phyloP scores from a whole-genome alignment of 441 rosid species.

The Erodium texanum region DNA sequence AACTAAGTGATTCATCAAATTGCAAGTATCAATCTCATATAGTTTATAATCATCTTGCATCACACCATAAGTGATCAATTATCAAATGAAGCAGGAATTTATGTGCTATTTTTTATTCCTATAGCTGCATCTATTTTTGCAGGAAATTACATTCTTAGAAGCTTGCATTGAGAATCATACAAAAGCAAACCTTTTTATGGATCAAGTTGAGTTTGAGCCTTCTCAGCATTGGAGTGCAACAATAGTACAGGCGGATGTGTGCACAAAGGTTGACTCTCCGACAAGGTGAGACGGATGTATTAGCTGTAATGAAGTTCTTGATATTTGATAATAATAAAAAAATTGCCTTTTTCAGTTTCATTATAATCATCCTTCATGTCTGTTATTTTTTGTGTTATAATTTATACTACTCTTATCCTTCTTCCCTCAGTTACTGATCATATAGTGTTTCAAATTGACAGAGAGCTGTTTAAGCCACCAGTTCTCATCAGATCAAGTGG shows the following conservation, averaged over 20 bases:
- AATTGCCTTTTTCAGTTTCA: not conserved
- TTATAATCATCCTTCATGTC: not conserved
- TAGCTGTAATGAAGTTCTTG: not conserved
- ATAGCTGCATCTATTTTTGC: constrained; percentile 25
- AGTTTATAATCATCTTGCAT: not conserved
- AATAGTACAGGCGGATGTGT: constrained; percentile 47
- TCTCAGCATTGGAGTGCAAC: constrained; percentile 71
- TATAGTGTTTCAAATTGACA: constrained; percentile 22
- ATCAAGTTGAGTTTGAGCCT: constrained; percentile 98
- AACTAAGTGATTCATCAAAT: not conserved
- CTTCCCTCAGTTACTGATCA: constrained; percentile 14
- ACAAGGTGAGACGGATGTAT: constrained; percentile 34
- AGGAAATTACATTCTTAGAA: constrained; percentile 84
- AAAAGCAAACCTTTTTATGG: constrained; percentile 86
- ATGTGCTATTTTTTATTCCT: not conserved
- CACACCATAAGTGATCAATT: not conserved
- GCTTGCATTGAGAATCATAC: constrained; percentile 96
- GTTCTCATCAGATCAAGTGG: constrained; percentile 81
- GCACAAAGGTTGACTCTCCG: constrained; percentile 13
- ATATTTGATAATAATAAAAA: not conserved
- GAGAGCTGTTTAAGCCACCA: constrained; percentile 60
- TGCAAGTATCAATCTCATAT: not conserved
- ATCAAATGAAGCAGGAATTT: not conserved
- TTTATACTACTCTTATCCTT: constrained; percentile 8
- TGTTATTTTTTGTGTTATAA: not conserved